Evolutionary conservation across 805 yeast species (phyloP), one percentile per base, ranked within the genome.

Genomic region (Saturnispora silvae): DNA sequence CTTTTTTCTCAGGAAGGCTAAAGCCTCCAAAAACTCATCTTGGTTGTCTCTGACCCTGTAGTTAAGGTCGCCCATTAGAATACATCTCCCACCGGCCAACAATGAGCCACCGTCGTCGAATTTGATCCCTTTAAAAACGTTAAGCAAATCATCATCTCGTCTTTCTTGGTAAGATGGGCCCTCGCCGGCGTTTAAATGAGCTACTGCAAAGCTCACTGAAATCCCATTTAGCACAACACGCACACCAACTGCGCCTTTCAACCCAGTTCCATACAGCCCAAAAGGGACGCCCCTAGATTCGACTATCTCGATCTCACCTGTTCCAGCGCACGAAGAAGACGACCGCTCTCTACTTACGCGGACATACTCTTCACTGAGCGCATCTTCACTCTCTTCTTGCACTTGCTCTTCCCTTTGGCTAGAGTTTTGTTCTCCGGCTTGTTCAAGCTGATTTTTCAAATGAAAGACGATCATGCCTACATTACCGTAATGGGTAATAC

Each of bases 31-130:
- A 47, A 32, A 34, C 3, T 41, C 34, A 14, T 35, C 42, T 1
- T 33, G 30, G 9, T 18, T 20, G 7, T 34, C 40, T 43, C 31
- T 40, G 55, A 6, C 69, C 31, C 97, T 64, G 55, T 81, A 87
- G 53, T 87, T 87, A 48, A 87, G 61, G 56, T 87, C 97, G 0
- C 97, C 97, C 66, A 83, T 59, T 36, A 86, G 54, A 49, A 86
- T 79, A 4, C 77, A 57, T 51, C 81, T 94, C 1, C 57, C 46
- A 0, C 77, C 75, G 42, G 69, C 70, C 31, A 76, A 52, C 19
- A 70, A 56, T 18, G 75, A 68, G 48, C 55, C 65, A 4, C 74
- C 77, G 45, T 77, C 79, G 10, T 67, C 69, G 50, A 81, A 77
- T 38, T 67, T 72, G 33, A 81, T 51, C 4, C 72, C 66, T 23